Evolutionary conservation across 2,329 filamentous ascomycete species (phyloP).

Genomic region (Macroventuria anomochaeta): DNA sequence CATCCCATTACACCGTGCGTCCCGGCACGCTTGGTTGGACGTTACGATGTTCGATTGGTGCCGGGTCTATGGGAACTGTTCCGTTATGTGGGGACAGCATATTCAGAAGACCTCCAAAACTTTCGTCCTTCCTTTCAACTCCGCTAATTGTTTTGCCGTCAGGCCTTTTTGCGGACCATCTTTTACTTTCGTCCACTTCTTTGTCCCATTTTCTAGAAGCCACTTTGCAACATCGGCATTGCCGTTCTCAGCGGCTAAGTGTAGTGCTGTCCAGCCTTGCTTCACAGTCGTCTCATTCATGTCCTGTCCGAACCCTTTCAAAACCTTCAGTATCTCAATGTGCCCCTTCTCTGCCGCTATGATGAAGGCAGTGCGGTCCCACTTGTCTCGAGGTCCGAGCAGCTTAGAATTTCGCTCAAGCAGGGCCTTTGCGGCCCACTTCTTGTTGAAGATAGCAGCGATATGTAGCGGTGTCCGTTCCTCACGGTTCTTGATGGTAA

Average conservation of each 20-base stretch:
- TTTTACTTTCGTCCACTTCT: slow-evolving; percentile 13
- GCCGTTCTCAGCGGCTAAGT: slow-evolving; percentile 23
- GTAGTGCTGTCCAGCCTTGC: slow-evolving; percentile 25
- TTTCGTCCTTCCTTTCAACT: slow-evolving; percentile 4
- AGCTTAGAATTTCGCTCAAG: slow-evolving; percentile 13
- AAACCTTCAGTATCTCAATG: slow-evolving; percentile 17
- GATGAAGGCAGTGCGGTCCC: slow-evolving; percentile 20
- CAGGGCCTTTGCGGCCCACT: slow-evolving; percentile 16
- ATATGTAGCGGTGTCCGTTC: slow-evolving; percentile 25
- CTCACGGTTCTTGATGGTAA: slow-evolving; percentile 24
- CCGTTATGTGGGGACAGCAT: too few species aligned
- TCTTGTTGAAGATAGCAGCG: slow-evolving; percentile 18
- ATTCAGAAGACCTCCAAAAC: background rate
- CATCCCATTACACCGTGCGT: too few species aligned
- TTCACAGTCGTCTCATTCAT: slow-evolving; percentile 20
- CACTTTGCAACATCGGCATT: slow-evolving; percentile 18
- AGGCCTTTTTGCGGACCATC: slow-evolving; percentile 14
- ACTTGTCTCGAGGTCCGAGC: slow-evolving; percentile 15
- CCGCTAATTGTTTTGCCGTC: slow-evolving; percentile 23
- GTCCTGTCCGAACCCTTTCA: slow-evolving; percentile 22
- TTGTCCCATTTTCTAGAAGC: slow-evolving; percentile 18
- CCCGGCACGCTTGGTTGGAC: too few species aligned
- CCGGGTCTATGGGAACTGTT: too few species aligned
- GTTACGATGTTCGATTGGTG: too few species aligned
- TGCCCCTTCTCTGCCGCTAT: slow-evolving; percentile 22